Evolutionary conservation across 2,329 filamentous ascomycete genomes (phyloP).

Genomic region (Drechslerella stenobrocha): DNA sequence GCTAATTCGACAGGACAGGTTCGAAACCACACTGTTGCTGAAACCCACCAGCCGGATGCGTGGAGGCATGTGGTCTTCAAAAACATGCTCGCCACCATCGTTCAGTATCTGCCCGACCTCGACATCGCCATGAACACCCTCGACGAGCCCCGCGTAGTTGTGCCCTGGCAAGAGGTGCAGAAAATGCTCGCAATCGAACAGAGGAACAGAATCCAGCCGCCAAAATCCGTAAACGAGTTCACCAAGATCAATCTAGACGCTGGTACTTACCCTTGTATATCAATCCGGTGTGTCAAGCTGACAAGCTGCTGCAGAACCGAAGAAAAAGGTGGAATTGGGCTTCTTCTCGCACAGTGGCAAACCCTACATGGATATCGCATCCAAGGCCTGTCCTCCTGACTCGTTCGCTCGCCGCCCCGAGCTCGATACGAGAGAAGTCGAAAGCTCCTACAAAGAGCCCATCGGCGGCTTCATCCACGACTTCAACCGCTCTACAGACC

Average conservation of each 20-base stretch:
- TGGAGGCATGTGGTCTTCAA: constrained; percentile 58
- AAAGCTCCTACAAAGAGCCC: constrained; percentile 60
- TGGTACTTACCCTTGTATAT: constrained; percentile 16
- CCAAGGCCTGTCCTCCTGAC: constrained; percentile 63
- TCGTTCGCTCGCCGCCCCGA: constrained; percentile 62
- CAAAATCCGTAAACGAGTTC: constrained; percentile 53
- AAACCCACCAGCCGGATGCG: constrained; percentile 53
- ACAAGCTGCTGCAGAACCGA: constrained; percentile 54
- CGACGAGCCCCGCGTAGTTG: constrained; percentile 67
- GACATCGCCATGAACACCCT: constrained; percentile 69
- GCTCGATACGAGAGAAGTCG: constrained; percentile 57
- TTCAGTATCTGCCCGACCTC: constrained; percentile 64
- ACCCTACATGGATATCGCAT: constrained; percentile 65
- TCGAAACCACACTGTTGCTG: constrained; percentile 54
- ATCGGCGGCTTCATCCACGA: constrained; percentile 66
- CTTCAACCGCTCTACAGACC: constrained; percentile 64
- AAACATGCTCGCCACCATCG: constrained; percentile 59
- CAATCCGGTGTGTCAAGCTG: too few species aligned
- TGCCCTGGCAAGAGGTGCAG: constrained; percentile 64
- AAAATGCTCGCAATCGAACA: constrained; percentile 60
- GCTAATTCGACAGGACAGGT: constrained; percentile 49
- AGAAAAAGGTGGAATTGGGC: constrained; percentile 43
- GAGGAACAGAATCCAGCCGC: constrained; percentile 57
- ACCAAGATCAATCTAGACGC: constrained; percentile 44
- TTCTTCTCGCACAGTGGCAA: constrained; percentile 59